These are phyloP conservation scores for Stephanodiscus minutulus DNA, from an alignment of 108 stramenopile genomes.

Conservation along the genomic window DNA sequence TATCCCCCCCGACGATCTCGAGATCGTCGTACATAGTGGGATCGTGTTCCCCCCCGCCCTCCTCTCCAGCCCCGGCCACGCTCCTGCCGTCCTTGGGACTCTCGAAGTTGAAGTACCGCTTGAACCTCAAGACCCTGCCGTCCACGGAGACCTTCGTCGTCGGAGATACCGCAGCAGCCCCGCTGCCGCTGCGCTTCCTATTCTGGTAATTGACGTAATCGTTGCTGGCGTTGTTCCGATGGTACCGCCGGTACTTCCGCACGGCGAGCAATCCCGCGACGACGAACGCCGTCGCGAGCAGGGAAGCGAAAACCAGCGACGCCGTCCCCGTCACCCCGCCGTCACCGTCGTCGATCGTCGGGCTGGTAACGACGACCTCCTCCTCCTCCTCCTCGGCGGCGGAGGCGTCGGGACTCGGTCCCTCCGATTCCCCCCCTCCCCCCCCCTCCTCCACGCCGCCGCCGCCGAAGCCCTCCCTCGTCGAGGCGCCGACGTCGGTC, in stretches of 20 bases:
- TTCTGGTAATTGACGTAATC: conserved; percentile 5
- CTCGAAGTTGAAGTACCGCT: conserved; percentile 10
- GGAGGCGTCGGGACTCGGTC: background rate
- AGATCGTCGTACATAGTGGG: background rate
- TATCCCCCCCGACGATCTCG: conserved; percentile 14
- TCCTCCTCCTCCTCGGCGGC: background rate
- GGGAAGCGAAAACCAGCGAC: background rate
- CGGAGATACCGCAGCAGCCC: background rate
- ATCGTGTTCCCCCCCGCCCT: background rate
- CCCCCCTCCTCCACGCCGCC: background rate
- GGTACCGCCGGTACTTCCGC: conserved; percentile 2
- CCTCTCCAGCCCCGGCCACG: background rate
- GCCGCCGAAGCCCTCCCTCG: background rate
- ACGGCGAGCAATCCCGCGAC: conserved; percentile 1
- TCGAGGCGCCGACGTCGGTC: background rate
- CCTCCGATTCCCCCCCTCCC: background rate
- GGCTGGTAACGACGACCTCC: background rate
- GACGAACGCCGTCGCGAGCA: conserved; percentile 1
- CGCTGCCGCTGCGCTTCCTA: background rate
- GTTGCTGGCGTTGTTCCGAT: conserved; percentile 3
- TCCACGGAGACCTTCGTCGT: background rate
- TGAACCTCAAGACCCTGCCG: background rate
- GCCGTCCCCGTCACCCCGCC: background rate
- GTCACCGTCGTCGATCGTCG: background rate
- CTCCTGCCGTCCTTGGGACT: conserved; percentile 10